Evolutionary conservation across 2,329 filamentous ascomycete genomes (phyloP).

Genomic region (Proliferodiscus dingleyae): DNA sequence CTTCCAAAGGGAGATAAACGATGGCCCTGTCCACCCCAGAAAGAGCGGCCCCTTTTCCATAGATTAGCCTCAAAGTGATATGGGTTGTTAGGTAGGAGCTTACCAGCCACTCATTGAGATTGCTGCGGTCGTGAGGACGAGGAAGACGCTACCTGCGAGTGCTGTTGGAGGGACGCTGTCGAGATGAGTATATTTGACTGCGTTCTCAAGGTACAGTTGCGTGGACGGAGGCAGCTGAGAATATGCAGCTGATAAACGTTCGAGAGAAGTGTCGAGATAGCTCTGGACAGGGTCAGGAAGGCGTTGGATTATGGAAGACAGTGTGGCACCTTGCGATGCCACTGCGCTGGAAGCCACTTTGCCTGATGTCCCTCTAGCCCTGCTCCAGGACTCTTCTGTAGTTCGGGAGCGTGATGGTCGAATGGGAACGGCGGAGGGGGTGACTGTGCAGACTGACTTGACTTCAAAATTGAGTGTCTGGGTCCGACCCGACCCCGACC

Average conservation of each 20-base stretch:
- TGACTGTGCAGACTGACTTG: constrained; percentile 4
- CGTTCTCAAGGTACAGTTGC: constrained; percentile 23
- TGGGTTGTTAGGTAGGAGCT: too few relatives aligned
- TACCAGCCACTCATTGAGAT: constrained; percentile 33
- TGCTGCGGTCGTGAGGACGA: constrained; percentile 24
- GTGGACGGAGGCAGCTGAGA: constrained; percentile 24
- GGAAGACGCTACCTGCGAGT: constrained; percentile 21
- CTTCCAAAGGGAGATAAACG: constrained; percentile 31
- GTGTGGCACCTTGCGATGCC: constrained; percentile 57
- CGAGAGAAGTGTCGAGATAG: constrained; percentile 50
- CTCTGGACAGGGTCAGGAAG: constrained; percentile 44
- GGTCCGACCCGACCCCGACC: not conserved
- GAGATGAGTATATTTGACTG: constrained; percentile 27
- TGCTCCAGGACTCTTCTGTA: constrained; percentile 12
- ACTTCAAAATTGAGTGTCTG: not conserved
- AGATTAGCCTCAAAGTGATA: too few relatives aligned
- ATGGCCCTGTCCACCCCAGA: constrained; percentile 24
- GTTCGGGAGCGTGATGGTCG: constrained; percentile 6
- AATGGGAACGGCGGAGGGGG: not conserved
- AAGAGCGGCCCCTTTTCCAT: constrained; percentile 28
- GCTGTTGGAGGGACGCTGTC: constrained; percentile 25
- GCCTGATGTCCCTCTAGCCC: constrained; percentile 22
- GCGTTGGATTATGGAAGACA: constrained; percentile 52
- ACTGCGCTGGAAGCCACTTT: constrained; percentile 36
- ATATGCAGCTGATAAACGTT: constrained; percentile 44